phyloP scores from a whole-genome alignment of 2,329 filamentous ascomycete genomes.

The Botrytis elliptica region DNA sequence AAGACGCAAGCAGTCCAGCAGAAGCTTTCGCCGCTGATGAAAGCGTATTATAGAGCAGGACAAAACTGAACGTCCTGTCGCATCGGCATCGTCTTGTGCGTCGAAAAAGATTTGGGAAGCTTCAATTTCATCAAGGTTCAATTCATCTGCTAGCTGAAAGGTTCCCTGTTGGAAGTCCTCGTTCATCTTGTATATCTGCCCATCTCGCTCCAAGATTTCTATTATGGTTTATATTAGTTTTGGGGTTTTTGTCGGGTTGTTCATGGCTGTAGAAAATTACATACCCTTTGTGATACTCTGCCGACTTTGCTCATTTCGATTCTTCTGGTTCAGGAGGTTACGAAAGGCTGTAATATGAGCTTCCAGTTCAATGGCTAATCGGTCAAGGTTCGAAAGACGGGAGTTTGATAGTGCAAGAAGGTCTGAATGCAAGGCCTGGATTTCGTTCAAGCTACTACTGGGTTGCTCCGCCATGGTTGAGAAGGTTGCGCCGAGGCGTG shows the following conservation, averaged over 20 bases:
- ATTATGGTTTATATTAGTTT: constrained; percentile 25
- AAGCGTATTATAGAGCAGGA: constrained; percentile 83
- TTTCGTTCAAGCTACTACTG: constrained; percentile 66
- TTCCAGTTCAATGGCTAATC: constrained; percentile 65
- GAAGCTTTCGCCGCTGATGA: constrained; percentile 78
- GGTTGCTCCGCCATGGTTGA: constrained; percentile 65
- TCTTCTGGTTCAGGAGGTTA: constrained; percentile 70
- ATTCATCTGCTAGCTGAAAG: constrained; percentile 78
- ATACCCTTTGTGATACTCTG: constrained; percentile 67
- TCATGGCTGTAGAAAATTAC: constrained; percentile 19
- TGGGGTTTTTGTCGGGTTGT: background rate
- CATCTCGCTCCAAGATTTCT: constrained; percentile 76
- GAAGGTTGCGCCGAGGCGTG: constrained; percentile 31
- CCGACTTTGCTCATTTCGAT: constrained; percentile 73
- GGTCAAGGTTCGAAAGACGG: constrained; percentile 67
- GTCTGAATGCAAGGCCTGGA: constrained; percentile 84
- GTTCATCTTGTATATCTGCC: constrained; percentile 77
- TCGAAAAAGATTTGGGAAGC: constrained; percentile 75
- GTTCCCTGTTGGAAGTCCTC: constrained; percentile 81
- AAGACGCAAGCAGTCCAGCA: constrained; percentile 81
- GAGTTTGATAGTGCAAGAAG: constrained; percentile 73
- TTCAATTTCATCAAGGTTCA: constrained; percentile 87
- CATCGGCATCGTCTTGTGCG: constrained; percentile 65
- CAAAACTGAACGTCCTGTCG: constrained; percentile 69
- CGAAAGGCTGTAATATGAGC: constrained; percentile 65